Evolutionary conservation across 805 yeast species (phyloP), one percentile per base, ranked within the genome.

Genomic region (Schizosaccharomyces osmophilus): DNA sequence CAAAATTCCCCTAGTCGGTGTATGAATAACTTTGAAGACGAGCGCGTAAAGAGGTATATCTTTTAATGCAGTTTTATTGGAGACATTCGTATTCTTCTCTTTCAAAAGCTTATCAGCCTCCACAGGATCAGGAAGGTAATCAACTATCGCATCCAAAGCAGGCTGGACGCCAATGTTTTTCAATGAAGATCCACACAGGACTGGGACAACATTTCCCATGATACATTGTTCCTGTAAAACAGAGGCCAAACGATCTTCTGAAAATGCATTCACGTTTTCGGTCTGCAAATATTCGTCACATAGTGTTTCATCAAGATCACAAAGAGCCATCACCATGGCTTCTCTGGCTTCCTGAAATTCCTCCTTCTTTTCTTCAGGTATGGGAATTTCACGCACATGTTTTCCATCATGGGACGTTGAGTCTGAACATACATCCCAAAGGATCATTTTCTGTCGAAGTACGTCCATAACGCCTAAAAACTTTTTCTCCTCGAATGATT

Each of bases 141-240:
- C 78, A 1, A 81, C 78, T 13, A 89, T 78, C 0, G 94, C 89
- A 71, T 90, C 97, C 71, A 93, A 72, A 59, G 93, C 73, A 0
- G 97, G 96, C 69, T 93, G 97, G 2, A 93, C 95, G 31, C 98
- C 98, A 58, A 90, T 85, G 69, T 90, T 90, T 65, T 77, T 79
- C 72, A 90, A 93, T 62, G 95, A 85, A 1, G 97, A 85, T 13
- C 98, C 98, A 71, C 97, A 88, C 45, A 89, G 72, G 0, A 93
- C 85, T 0, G 98, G 97, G 0, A 83, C 78, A 0, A 86, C 76
- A 48, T 73, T 70, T 59, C 78, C 77, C 0, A 70, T 69, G 5
- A 87, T 64, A 11, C 41, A 36, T 36, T 36, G 41, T 11, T 36
- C 41, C 2, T 13, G 13, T 36, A 36, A 36, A 36, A 13, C 41